Evolutionary conservation across 768 basidiomycete genomes (phyloP), one percentile per base, ranked within the genome.

Genomic region (Mycena albidolilacea): DNA sequence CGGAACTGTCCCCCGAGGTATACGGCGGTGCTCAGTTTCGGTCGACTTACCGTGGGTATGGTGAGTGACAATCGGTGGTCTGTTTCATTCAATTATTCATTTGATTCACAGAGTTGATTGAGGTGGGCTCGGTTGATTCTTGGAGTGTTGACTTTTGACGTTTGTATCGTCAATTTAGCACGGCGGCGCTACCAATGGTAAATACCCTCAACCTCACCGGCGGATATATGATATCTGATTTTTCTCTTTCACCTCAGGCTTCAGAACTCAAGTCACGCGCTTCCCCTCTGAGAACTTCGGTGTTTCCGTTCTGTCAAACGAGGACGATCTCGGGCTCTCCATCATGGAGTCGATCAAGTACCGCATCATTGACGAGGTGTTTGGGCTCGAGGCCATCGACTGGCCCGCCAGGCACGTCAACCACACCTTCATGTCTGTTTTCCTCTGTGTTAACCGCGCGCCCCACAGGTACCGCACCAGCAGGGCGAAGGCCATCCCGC

Each of bases 231-330:
- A 60, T 6, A 41, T 35, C 5, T 38, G 30, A 30, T 58, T 58
- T 41, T 60, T 7, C 4, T 37, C 41, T n/a, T 62, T 23, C 11
- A n/a, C 55, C 71, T 23, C 52, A 78, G 78, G 78, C 6, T 78
- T 76, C 64, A 71, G 52, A 63, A 67, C 59, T 12, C 75, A 77
- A 63, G 57, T 79, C 48, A 73, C 76, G 8, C 76, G 78, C 7
- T 74, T 79, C 41, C 78, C 78, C 3, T 60, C 50, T 9, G 43
- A 75, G 46, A 55, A 69, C 52, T 19, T 81, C 35, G 81, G 80
- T 10, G 66, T 80, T 11, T 78, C 78, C 1, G 80, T 82, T 30
- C 62, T 82, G 17, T 76, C 77, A 15, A 82, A 82, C 65, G 81
- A 81, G 46, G 67, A 79, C 39, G 66, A 73, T 11, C 77, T 78